Conservation (phyloP, 2,329 filamentous ascomycete genomes). For the Fusarium pilosicola region DNA sequence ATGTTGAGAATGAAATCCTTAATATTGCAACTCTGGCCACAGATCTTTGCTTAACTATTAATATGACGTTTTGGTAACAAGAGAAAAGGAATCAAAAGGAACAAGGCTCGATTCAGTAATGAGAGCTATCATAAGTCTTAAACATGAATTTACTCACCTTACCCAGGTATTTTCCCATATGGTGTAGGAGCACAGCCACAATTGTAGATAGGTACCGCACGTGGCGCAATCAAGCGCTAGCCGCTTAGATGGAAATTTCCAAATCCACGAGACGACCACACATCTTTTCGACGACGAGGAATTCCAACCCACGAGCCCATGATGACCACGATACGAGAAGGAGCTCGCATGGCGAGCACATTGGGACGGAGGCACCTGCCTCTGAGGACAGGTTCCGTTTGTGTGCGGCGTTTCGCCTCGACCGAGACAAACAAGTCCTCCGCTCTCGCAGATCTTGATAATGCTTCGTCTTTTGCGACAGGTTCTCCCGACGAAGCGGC, state of each 20-base stretch:
- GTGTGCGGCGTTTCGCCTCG: conserved; percentile 57
- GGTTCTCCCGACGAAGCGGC: conserved; percentile 53
- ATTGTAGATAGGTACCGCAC: background rate
- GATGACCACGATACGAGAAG: conserved; percentile 57
- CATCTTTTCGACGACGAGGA: conserved; percentile 37
- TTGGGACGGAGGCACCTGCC: conserved; percentile 45
- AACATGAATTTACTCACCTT: background rate
- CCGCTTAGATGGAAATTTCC: conserved; percentile 49
- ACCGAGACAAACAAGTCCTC: conserved; percentile 53
- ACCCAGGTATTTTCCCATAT: background rate
- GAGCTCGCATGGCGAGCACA: conserved; percentile 50
- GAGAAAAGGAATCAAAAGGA: background rate
- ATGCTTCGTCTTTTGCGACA: conserved; percentile 59
- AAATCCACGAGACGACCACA: conserved; percentile 39
- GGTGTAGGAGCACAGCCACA: conserved; percentile 12
- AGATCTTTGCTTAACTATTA: background rate
- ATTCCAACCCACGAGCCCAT: conserved; percentile 15
- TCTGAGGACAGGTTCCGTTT: conserved; percentile 38
- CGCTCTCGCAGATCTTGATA: conserved; percentile 60
- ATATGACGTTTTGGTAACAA: too few species aligned
- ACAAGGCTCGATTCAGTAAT: background rate
- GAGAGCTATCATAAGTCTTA: background rate
- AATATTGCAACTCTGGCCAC: background rate
- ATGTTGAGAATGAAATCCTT: background rate
- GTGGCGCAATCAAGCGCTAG: conserved; percentile 39